These are phyloP conservation scores for Nicotiana otophora DNA, from an alignment of 257 asterid genomes.

Conservation along the genomic window DNA sequence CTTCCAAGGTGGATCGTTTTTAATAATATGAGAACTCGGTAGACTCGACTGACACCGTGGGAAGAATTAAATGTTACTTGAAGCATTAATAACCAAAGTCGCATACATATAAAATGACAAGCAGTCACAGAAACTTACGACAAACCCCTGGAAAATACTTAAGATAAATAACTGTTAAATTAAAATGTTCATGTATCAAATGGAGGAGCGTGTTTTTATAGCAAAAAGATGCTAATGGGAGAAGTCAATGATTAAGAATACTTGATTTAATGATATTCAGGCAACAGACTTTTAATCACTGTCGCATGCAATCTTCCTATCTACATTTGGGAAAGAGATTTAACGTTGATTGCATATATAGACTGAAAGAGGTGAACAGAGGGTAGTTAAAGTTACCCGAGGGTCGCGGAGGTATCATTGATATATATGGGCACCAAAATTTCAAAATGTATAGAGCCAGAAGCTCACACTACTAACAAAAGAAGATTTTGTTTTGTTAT, in stretches of 20 bases:
- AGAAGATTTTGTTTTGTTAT: no score
- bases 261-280: background rate
- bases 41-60: no score
- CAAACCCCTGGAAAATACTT: no score
- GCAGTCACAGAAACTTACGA: no score
- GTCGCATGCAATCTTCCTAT: background rate
- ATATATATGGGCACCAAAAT: background rate
- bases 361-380: background rate
- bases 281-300: background rate
- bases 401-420: background rate
- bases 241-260: background rate
- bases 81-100: no score
- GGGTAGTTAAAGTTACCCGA: background rate
- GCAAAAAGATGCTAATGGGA: background rate
- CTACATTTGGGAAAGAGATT: background rate
- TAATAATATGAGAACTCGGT: no score
- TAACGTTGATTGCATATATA: background rate
- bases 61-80: no score
- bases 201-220: background rate
- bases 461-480: no score
- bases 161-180: no score
- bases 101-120: no score
- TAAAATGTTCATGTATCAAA: background rate
- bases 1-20: no score
- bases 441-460: no score